Conservation (phyloP, 345 rosid genomes). For the Durio zibethinus region DNA sequence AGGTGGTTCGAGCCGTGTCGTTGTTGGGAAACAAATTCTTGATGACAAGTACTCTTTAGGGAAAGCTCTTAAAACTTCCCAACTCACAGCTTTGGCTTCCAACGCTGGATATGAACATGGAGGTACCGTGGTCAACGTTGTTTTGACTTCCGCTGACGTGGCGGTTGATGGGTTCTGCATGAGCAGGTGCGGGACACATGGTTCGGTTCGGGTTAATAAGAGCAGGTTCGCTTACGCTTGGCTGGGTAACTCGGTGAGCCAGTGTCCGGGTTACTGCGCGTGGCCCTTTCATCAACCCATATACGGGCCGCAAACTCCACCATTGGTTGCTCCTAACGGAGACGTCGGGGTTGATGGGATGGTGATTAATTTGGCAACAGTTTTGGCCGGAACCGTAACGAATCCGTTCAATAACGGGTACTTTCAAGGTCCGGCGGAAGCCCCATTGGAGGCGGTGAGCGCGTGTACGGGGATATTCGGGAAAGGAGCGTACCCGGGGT, state of each 20-base stretch:
- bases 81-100: conserved; percentile 41
- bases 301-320: conserved; percentile 75
- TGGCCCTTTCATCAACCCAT: conserved; percentile 91
- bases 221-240: conserved; percentile 49
- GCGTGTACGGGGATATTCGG: conserved; percentile 80
- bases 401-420: conserved; percentile 79
- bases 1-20: conserved; percentile 37
- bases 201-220: conserved; percentile 18
- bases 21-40: conserved; percentile 47
- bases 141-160: conserved; percentile 68
- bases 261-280: conserved; percentile 83
- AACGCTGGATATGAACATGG: conserved; percentile 21
- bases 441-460: conserved; percentile 74
- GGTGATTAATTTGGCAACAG: conserved; percentile 74
- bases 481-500: conserved; percentile 74
- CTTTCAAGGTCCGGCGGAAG: conserved; percentile 61
- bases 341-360: conserved; percentile 88
- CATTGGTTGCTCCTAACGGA: conserved; percentile 70
- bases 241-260: conserved; percentile 72
- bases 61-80: conserved; percentile 34
- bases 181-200: conserved; percentile 75
- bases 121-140: conserved; percentile 40
- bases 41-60: conserved; percentile 52
- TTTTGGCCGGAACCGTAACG: conserved; percentile 72
- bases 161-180: conserved; percentile 70